Evolutionary conservation across 1,139 yeast genomes (phyloP).

Genomic region (Taphrina pruni): DNA sequence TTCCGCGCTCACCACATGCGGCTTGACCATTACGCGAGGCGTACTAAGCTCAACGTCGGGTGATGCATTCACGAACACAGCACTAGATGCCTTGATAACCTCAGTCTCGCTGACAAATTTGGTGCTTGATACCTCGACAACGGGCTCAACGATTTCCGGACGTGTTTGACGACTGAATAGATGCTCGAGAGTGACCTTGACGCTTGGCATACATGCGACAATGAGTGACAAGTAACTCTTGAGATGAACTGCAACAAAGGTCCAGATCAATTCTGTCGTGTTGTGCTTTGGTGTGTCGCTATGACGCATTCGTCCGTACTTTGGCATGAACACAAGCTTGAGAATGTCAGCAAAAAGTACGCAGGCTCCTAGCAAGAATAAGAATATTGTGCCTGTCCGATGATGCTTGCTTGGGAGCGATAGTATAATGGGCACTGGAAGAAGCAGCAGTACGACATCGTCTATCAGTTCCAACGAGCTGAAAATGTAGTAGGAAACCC

Average conservation of each 20-base stretch:
- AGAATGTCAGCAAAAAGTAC: conserved; percentile 9
- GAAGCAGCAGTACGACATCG: conserved; percentile 16
- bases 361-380: conserved; percentile 4
- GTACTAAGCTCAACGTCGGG: too few relatives aligned
- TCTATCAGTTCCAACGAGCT: neutral
- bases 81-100: neutral
- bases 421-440: neutral
- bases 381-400: neutral
- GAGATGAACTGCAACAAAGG: neutral
- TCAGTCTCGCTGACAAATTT: neutral
- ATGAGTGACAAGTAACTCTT: conserved; percentile 10
- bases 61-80: too few relatives aligned
- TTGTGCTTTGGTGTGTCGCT: neutral
- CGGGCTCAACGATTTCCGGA: neutral
- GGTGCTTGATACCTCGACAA: too few relatives aligned
- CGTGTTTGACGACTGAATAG: neutral
- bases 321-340: conserved; percentile 4
- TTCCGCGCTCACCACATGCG: too few relatives aligned
- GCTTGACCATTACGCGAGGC: too few relatives aligned
- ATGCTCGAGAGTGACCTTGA: conserved; percentile 1
- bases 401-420: conserved; percentile 2
- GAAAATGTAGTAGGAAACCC: conserved; percentile 3
- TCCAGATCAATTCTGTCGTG: neutral
- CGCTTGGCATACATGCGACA: conserved; percentile 6
- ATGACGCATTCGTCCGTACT: neutral